phyloP scores from a whole-genome alignment of 2,329 filamentous ascomycete genomes.

The Aureobasidium sp. region DNA sequence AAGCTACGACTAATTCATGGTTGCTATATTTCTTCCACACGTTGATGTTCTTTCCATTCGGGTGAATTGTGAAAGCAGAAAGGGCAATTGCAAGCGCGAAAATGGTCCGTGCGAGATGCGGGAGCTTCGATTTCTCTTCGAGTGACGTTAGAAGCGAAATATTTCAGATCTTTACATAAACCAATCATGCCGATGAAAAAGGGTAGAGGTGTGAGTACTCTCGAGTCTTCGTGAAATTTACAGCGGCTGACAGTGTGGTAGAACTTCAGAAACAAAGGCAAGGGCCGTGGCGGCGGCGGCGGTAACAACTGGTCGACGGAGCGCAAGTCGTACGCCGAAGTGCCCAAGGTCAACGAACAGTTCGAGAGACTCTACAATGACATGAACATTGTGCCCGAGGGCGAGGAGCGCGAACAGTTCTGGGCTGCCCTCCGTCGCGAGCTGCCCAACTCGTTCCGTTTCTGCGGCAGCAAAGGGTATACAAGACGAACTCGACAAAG shows the following conservation, averaged over 20 bases:
- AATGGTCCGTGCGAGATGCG: background rate
- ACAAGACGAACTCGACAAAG: constrained; percentile 15
- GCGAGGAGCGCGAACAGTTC: constrained; percentile 66
- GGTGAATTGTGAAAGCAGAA: background rate
- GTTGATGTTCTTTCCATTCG: background rate
- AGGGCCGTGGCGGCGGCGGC: constrained; percentile 25
- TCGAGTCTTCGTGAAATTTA: background rate
- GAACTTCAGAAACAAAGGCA: constrained; percentile 17
- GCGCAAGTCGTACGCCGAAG: constrained; percentile 46
- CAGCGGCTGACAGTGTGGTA: background rate
- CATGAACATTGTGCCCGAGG: constrained; percentile 62
- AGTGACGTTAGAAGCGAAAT: constrained; percentile 1
- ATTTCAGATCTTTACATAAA: background rate
- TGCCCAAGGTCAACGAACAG: constrained; percentile 72
- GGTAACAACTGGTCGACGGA: constrained; percentile 26
- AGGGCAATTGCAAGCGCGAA: background rate
- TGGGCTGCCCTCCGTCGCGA: constrained; percentile 78
- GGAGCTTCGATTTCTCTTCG: constrained; percentile 3
- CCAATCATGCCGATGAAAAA: constrained; percentile 5
- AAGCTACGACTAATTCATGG: background rate
- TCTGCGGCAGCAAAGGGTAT: constrained; percentile 88
- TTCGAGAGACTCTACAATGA: constrained; percentile 82
- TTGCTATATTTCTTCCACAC: background rate
- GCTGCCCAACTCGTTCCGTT: constrained; percentile 93
- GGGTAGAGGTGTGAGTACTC: background rate